Evolutionary conservation across 495 filamentous ascomycete species (phyloP), one percentile per base, ranked within the genome.

Genomic region (Talaromyces trachyspermus): DNA sequence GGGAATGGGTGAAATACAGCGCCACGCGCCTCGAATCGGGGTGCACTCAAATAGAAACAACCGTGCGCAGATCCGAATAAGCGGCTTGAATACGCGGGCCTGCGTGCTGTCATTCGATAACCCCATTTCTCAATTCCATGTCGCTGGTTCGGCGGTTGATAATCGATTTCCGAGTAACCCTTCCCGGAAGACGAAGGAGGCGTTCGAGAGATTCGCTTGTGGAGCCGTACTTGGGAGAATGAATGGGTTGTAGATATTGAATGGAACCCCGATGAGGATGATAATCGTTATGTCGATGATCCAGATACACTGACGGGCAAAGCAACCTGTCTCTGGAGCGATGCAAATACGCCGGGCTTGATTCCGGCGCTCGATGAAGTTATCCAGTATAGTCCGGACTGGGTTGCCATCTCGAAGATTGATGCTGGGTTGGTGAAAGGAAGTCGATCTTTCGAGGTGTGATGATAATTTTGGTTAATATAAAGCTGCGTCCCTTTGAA

Each of bases 321-420:
- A 37, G 79, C 89, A 3, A 74, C 85, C 8, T 97, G 91, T 69
- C 62, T 87, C 12, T 98, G 92, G 92, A 86, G 81, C 54, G 92
- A 97, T 68, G 80, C 77, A 23, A 95, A 95, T 52, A 69, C 65
- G 9, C 58, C 61, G 8, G 84, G 81, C 2, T 65, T 72, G 6
- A 91, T 98, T 41, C 89, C 92, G 0, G 92, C 92, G 11, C 74
- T 92, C 25, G 86, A 92, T 53, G 92, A 98, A 65, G 77, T 84
- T 15, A 66, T 73, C 44, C 74, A 80, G 61, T 96, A 80, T 67
- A 70, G 74, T 48, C 92, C 92, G 1, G 65, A 62, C 2, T 98
- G 92, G 92, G 80, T 80, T 6, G 84, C 83, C 9, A 63, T 86
- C 25, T 79, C 77, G 15, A 95, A 95, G 64, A 56, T 77, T 45